A percentile compares a stretch with the other conserved stretches of the same genome.
These are phyloP conservation scores for Aurantiochytrium sp. DNA, from an alignment of 108 stramenopile genomes.

Conservation along the genomic window DNA sequence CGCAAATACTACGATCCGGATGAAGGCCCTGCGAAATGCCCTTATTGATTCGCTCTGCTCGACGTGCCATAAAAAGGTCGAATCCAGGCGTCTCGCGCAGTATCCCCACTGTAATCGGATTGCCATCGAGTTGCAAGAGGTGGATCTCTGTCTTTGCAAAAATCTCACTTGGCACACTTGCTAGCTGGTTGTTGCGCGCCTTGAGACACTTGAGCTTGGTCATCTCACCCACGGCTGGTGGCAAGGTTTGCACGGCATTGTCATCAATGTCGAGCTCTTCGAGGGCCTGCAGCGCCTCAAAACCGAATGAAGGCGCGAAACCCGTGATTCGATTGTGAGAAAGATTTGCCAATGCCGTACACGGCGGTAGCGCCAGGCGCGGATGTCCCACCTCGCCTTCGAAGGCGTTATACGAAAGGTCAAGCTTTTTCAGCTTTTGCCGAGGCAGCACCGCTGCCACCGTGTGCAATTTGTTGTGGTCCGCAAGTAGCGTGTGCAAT, in stretches of 20 bases:
- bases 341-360: background rate
- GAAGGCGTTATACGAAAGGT: background rate
- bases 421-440: background rate
- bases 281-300: background rate
- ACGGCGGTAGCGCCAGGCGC: background rate
- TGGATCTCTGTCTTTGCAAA: background rate
- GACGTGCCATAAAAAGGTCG: background rate
- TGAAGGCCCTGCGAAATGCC: background rate
- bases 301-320: background rate
- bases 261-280: conserved; percentile 1
- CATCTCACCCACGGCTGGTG: background rate
- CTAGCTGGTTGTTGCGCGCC: background rate
- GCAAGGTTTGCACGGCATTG: background rate
- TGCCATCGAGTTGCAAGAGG: background rate
- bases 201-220: background rate
- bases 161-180: background rate
- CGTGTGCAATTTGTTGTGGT: background rate
- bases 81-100: background rate
- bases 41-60: background rate
- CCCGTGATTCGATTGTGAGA: background rate
- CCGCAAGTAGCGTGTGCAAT: background rate
- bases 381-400: conserved; percentile 8
- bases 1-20: background rate
- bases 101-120: background rate
- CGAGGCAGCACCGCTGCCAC: background rate